These are phyloP conservation scores for Verticillium alfalfae DNA, from an alignment of 2,329 filamentous ascomycete genomes.

Conservation along the genomic window DNA sequence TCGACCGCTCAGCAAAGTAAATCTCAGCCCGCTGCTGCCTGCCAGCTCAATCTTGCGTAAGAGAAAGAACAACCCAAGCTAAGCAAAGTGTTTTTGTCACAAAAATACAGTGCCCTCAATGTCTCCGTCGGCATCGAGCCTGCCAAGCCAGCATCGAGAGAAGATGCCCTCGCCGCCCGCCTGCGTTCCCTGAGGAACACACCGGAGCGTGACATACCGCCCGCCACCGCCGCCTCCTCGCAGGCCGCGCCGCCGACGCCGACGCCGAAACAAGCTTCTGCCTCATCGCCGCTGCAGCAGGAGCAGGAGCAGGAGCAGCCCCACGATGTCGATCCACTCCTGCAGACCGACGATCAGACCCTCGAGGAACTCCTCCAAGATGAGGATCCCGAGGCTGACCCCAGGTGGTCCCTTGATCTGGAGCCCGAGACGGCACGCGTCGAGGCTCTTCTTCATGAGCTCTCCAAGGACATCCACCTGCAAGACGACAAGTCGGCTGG, in stretches of 20 bases:
- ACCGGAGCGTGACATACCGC: slow-evolving; percentile 15
- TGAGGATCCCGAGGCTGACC: slow-evolving; percentile 21
- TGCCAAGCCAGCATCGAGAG: slow-evolving; percentile 34
- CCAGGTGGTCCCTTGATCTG: slow-evolving; percentile 14
- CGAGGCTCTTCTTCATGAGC: slow-evolving; percentile 28
- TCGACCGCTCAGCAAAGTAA: slow-evolving; percentile 33
- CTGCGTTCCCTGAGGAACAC: slow-evolving; percentile 44
- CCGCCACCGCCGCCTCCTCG: slow-evolving; percentile 7
- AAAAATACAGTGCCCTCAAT: slow-evolving; percentile 12
- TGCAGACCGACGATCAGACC: slow-evolving; percentile 44
- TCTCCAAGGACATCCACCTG: slow-evolving; percentile 24
- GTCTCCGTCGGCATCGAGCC: slow-evolving; percentile 32
- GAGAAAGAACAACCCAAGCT: not conserved
- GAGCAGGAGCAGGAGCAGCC: not conserved
- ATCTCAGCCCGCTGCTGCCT: slow-evolving; percentile 8
- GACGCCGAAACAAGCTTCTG: not conserved
- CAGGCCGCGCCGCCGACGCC: slow-evolving; percentile 10
- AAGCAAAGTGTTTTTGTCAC: slow-evolving; percentile 1
- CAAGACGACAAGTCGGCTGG: not conserved
- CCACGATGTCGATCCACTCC: slow-evolving; percentile 24
- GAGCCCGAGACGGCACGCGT: slow-evolving; percentile 23
- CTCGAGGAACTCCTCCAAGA: slow-evolving; percentile 46
- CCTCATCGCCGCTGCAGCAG: not conserved
- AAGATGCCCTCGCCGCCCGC: slow-evolving; percentile 46
- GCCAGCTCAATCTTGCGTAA: not conserved